A percentile compares a stretch with the other conserved stretches of the same genome.
Conservation (phyloP, 2,329 filamentous ascomycete species). For the Mycogone perniciosa region DNA sequence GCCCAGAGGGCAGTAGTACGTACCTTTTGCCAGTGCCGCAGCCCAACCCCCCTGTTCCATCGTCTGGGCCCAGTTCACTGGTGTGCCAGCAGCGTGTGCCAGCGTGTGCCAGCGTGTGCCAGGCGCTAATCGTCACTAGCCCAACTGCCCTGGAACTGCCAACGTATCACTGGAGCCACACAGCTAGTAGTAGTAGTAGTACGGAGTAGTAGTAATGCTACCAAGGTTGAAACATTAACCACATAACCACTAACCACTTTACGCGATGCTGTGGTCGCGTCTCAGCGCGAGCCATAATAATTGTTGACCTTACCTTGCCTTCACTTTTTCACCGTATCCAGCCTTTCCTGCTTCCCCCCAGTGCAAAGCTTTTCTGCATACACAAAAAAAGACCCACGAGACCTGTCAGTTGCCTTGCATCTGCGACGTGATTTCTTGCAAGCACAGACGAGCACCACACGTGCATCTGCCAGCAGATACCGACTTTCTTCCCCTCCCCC, state of each 20-base stretch:
- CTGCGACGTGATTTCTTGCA: neutral
- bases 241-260: slow-evolving; percentile 5
- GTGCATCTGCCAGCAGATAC: neutral
- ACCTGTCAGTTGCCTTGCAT: slow-evolving; percentile 6
- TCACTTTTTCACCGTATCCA: neutral
- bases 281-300: slow-evolving; percentile 5
- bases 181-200: too few species aligned
- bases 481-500: slow-evolving; percentile 7
- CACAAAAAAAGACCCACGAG: slow-evolving; percentile 2
- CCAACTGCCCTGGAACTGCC: too few species aligned
- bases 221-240: too few species aligned
- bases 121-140: too few species aligned
- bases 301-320: slow-evolving; percentile 1
- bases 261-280: slow-evolving; percentile 12
- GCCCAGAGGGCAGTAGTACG: neutral
- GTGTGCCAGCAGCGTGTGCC: too few species aligned
- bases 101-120: too few species aligned
- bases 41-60: neutral
- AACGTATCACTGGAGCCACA: too few species aligned
- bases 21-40: neutral
- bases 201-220: too few species aligned
- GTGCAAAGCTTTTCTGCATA: slow-evolving; percentile 1
- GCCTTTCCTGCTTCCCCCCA: neutral
- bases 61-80: too few species aligned
- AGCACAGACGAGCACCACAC: neutral